Conservation (phyloP, 2,329 filamentous ascomycete genomes). For the Nigrospora oryzae region DNA sequence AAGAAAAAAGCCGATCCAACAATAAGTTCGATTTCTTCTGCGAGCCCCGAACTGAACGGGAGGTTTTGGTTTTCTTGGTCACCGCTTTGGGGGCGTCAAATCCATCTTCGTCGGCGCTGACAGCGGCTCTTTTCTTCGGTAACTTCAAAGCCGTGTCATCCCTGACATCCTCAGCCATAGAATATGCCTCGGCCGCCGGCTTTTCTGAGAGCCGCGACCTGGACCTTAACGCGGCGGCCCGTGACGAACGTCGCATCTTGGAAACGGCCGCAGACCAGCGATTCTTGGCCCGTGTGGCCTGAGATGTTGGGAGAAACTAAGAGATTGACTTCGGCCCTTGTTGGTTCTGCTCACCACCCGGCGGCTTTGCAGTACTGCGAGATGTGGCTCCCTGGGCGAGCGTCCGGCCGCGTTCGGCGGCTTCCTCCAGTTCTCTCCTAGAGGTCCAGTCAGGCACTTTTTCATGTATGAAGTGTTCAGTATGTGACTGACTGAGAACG, state of each 20-base stretch:
- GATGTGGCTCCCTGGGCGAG: not conserved
- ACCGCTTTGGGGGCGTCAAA: not conserved
- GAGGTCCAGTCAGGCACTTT: not conserved
- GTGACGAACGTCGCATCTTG: slow-evolving; percentile 17
- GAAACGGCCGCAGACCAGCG: not conserved
- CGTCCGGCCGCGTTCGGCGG: not conserved
- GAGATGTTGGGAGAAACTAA: too few species aligned
- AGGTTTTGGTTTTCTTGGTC: not conserved
- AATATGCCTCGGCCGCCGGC: not conserved
- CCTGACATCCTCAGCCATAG: not conserved
- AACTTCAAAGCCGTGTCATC: too few species aligned
- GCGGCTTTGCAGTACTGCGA: too few species aligned
- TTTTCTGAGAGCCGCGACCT: not conserved
- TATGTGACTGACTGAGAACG: not conserved
- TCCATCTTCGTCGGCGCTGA: not conserved
- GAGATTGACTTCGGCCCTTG: too few species aligned
- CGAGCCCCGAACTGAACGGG: not conserved
- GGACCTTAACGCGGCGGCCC: slow-evolving; percentile 7
- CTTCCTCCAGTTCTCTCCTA: not conserved
- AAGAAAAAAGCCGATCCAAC: too few species aligned
- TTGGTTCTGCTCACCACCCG: too few species aligned
- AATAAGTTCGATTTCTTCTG: slow-evolving; percentile 5
- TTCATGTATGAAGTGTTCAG: not conserved
- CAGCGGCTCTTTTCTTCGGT: too few species aligned
- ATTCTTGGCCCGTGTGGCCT: too few species aligned